Evolutionary conservation across 169 alveolate genomes (phyloP).

Genomic region (Plasmodium inui): DNA sequence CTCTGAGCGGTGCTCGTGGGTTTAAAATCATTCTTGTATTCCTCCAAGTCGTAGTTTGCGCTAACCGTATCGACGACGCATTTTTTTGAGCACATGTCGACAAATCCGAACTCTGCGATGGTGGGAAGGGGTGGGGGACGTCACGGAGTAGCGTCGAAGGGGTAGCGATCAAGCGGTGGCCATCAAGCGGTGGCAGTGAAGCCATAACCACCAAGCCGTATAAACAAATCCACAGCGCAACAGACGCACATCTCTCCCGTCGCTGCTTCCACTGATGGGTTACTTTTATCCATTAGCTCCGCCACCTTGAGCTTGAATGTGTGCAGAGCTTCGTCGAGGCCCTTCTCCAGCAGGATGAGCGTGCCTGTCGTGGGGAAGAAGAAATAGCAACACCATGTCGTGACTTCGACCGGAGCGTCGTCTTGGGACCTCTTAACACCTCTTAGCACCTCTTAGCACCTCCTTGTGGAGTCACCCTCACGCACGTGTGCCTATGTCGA

Average conservation of each 20-base stretch:
- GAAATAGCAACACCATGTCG: not conserved
- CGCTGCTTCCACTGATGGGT: not conserved
- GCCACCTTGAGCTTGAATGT: conserved; percentile 31
- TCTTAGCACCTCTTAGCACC: no score
- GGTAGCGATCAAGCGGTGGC: no score
- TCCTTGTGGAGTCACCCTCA: no score
- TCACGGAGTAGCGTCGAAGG: not conserved
- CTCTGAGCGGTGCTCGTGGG: conserved; percentile 16
- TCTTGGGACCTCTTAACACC: no score
- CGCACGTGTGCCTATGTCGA: no score
- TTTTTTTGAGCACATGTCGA: conserved; percentile 44
- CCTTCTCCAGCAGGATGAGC: conserved; percentile 11
- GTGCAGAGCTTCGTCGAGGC: conserved; percentile 6
- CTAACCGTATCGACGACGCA: conserved; percentile 26
- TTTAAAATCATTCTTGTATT: not conserved
- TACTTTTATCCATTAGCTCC: conserved; percentile 46
- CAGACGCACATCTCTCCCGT: not conserved
- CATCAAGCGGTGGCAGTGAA: no score
- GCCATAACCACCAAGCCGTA: no score
- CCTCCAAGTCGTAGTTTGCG: conserved; percentile 6
- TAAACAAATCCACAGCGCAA: no score
- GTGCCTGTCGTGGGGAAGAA: not conserved
- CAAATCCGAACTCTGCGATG: conserved; percentile 43
- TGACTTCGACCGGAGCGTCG: not conserved
- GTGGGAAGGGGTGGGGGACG: not conserved